Conservation (phyloP, 768 basidiomycete species). For the Ephemerocybe angulata region DNA sequence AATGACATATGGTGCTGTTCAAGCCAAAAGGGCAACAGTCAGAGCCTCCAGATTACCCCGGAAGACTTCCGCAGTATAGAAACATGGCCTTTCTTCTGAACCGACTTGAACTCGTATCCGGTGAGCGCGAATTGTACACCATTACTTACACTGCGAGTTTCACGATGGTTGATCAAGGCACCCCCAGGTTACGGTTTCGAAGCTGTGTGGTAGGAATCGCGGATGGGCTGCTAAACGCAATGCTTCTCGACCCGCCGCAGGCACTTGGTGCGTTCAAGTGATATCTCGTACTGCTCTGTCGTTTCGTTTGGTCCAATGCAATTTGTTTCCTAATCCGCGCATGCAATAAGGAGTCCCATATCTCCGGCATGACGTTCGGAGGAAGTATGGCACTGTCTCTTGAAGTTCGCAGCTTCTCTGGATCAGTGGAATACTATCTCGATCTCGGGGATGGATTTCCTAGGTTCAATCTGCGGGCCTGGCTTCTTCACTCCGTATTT, state of each 20-base stretch:
- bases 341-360: background rate
- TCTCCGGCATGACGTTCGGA: background rate
- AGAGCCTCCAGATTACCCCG: too few relatives aligned
- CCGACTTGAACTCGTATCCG: too few relatives aligned
- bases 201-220: background rate
- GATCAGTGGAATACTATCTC: slow-evolving; percentile 4
- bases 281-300: background rate
- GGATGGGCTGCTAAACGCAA: background rate
- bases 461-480: background rate
- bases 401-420: slow-evolving; percentile 3
- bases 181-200: too few relatives aligned
- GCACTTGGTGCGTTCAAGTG: background rate
- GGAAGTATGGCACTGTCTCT: background rate
- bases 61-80: too few relatives aligned
- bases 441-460: slow-evolving; percentile 6
- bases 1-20: too few relatives aligned
- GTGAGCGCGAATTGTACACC: too few relatives aligned
- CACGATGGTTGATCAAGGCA: too few relatives aligned
- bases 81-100: too few relatives aligned
- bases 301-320: background rate
- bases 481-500: slow-evolving; percentile 5
- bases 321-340: too few relatives aligned
- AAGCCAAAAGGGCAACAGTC: too few relatives aligned
- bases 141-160: too few relatives aligned
- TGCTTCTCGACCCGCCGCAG: background rate